A percentile compares a stretch with the other conserved stretches of the same genome.
phyloP scores from a whole-genome alignment of 1,284 basidiomycete species.

The Pseudozyma flocculosa region DNA sequence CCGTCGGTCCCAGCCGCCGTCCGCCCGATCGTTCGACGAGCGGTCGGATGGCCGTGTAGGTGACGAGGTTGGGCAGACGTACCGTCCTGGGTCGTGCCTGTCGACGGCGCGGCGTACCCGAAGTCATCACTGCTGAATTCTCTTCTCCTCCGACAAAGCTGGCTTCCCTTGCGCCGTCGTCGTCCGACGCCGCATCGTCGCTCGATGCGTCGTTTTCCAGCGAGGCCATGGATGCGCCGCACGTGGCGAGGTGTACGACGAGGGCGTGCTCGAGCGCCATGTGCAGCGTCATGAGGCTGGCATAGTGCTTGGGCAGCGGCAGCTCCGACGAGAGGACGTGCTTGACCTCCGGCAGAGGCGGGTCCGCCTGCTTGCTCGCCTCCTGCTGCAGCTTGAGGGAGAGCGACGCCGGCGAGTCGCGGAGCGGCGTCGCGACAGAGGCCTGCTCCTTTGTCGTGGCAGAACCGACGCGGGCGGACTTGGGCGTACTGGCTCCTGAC shows the following conservation, averaged over 20 bases:
- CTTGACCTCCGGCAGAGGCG: conserved; percentile 8
- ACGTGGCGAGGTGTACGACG: conserved; percentile 51
- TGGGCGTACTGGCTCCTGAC: too few relatives aligned
- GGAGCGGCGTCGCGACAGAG: too few relatives aligned
- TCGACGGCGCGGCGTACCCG: not conserved
- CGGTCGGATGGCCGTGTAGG: conserved; percentile 41
- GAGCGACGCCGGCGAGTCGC: too few relatives aligned
- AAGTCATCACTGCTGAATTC: conserved; percentile 1
- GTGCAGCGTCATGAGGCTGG: conserved; percentile 39
- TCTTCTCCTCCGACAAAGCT: too few relatives aligned
- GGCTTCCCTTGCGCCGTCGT: not conserved
- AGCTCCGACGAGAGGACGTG: conserved; percentile 23
- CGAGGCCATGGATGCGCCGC: conserved; percentile 33
- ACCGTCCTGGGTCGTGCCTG: conserved; percentile 15
- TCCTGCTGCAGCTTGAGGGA: too few relatives aligned
- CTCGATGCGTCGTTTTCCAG: conserved; percentile 10
- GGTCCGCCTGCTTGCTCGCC: not conserved
- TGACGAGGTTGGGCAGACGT: conserved; percentile 45
- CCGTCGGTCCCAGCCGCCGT: conserved; percentile 29
- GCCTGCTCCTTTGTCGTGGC: not conserved
- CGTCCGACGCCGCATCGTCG: not conserved
- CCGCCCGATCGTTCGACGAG: conserved; percentile 48
- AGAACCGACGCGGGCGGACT: too few relatives aligned
- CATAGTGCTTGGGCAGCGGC: conserved; percentile 35
- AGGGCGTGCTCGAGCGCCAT: conserved; percentile 49